Conservation (phyloP, 2,329 filamentous ascomycete species). For the Clarireedia monteithiana region DNA sequence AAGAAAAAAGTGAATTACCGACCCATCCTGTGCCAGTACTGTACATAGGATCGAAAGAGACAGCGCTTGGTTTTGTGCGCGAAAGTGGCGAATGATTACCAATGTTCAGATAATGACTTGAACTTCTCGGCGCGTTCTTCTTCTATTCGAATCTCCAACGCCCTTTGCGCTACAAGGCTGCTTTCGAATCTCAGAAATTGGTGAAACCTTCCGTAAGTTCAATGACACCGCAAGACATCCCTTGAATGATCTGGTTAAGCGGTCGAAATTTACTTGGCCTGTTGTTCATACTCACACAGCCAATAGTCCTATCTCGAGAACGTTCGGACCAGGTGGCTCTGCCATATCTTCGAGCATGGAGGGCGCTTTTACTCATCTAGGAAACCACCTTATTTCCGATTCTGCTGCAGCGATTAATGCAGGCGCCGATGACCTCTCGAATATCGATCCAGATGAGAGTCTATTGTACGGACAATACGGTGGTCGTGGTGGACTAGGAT, state of each 20-base stretch:
- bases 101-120: slow-evolving; percentile 26
- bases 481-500: slow-evolving; percentile 44
- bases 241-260: background rate
- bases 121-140: slow-evolving; percentile 18
- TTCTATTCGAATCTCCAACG: slow-evolving; percentile 13
- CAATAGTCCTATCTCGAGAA: background rate
- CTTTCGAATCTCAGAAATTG: slow-evolving; percentile 13
- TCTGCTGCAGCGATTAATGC: slow-evolving; percentile 84
- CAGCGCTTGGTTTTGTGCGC: background rate
- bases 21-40: background rate
- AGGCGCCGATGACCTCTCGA: slow-evolving; percentile 62
- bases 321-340: background rate
- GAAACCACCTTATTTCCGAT: slow-evolving; percentile 79
- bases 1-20: slow-evolving; percentile 1
- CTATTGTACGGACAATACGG: slow-evolving; percentile 66
- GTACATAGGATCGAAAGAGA: background rate
- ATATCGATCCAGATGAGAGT: slow-evolving; percentile 70
- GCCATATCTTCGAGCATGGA: slow-evolving; percentile 50
- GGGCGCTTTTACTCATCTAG: slow-evolving; percentile 80
- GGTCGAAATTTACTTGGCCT: background rate
- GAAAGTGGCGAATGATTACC: slow-evolving; percentile 10
- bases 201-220: background rate
- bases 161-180: slow-evolving; percentile 26
- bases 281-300: background rate
- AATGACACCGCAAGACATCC: background rate